Percentiles rank a stretch among this genome's conserved stretches.
phyloP scores from a whole-genome alignment of 257 asterid genomes.

The Rhazya stricta region DNA sequence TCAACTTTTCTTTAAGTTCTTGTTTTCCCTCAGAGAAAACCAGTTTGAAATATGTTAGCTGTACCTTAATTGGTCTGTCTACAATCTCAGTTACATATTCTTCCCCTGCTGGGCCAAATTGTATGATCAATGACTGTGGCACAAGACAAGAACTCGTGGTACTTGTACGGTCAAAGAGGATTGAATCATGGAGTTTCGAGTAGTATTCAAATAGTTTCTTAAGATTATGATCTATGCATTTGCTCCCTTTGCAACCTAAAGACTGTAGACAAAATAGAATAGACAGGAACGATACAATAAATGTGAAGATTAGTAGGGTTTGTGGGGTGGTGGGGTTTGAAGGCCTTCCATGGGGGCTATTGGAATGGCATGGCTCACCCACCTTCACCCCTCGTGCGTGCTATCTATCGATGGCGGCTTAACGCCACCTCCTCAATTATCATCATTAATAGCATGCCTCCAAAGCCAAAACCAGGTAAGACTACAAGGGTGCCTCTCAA shows the following conservation, averaged over 20 bases:
- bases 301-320: background rate
- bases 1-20: background rate
- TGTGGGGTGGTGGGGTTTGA: slow-evolving; percentile 24
- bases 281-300: slow-evolving; percentile 16
- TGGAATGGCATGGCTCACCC: slow-evolving; percentile 25
- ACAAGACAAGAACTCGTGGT: slow-evolving; percentile 14
- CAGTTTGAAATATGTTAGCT: background rate
- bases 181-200: background rate
- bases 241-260: background rate
- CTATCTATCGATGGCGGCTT: slow-evolving; percentile 54
- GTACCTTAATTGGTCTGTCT: background rate
- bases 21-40: background rate
- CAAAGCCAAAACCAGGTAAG: slow-evolving; percentile 26
- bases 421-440: slow-evolving; percentile 35
- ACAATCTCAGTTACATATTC: background rate
- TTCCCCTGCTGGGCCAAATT: background rate
- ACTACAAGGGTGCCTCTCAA: too few relatives aligned
- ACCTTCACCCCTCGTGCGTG: slow-evolving; percentile 63
- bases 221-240: background rate
- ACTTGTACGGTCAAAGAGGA: slow-evolving; percentile 16
- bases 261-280: background rate
- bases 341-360: slow-evolving; percentile 6
- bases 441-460: slow-evolving; percentile 59
- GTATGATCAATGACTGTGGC: background rate
- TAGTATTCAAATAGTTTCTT: background rate